phyloP scores from a whole-genome alignment of 1,139 yeast genomes.

The Lodderomyces metapsilosis region DNA sequence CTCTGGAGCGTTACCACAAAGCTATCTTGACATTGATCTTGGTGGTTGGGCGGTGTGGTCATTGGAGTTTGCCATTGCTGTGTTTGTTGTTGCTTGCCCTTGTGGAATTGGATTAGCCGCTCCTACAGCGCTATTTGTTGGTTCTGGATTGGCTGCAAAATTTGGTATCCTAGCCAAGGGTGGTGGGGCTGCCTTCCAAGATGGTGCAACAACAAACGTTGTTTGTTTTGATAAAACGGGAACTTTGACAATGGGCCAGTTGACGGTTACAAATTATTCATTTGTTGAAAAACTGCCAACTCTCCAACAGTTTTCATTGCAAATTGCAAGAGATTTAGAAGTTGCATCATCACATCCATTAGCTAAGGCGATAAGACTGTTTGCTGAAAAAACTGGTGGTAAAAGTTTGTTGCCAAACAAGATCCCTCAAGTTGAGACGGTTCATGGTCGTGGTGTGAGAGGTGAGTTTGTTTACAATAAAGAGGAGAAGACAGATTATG shows the following conservation, averaged over 20 bases:
- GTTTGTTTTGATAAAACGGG: constrained; percentile 83
- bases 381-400: constrained; percentile 26
- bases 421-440: constrained; percentile 49
- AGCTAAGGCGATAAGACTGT: constrained; percentile 55
- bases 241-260: constrained; percentile 67
- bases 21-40: constrained; percentile 59
- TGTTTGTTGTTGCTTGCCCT: constrained; percentile 60
- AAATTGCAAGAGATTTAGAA: constrained; percentile 60
- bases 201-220: constrained; percentile 61
- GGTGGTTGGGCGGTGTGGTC: constrained; percentile 85
- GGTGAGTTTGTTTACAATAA: constrained; percentile 37
- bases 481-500: constrained; percentile 25
- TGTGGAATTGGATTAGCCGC: constrained; percentile 51
- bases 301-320: constrained; percentile 35
- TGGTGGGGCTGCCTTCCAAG: constrained; percentile 82
- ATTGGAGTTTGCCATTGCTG: constrained; percentile 72
- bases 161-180: constrained; percentile 77
- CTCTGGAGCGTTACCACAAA: constrained; percentile 51
- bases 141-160: constrained; percentile 47
- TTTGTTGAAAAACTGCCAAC: constrained; percentile 18
- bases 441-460: constrained; percentile 59
- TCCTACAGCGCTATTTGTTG: constrained; percentile 48
- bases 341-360: constrained; percentile 69
- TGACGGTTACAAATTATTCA: constrained; percentile 52
- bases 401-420: constrained; percentile 31